phyloP scores from a whole-genome alignment of 192 early-diverging fungal species.

The Rhizoclosmatium globosum region DNA sequence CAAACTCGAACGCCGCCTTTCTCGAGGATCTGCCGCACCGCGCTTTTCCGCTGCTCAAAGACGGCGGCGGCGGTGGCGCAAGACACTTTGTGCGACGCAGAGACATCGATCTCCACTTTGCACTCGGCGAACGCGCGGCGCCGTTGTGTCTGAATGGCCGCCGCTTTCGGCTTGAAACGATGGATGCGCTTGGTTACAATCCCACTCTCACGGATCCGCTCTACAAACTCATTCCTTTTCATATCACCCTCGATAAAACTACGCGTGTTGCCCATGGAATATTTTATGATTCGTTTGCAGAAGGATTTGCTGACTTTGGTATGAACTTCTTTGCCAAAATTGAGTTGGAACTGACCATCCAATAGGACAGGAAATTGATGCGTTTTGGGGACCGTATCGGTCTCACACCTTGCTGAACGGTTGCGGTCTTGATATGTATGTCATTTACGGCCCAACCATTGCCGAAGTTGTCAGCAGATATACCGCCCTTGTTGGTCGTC shows the following conservation, averaged over 20 bases:
- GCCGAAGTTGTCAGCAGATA: conserved; percentile 49
- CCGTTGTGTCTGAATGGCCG: conserved; percentile 54
- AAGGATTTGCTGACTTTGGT: conserved; percentile 61
- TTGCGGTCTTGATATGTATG: conserved; percentile 53
- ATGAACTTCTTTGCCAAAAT: neutral
- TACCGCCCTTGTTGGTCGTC: conserved; percentile 51
- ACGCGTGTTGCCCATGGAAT: conserved; percentile 56
- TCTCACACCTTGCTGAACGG: conserved; percentile 50
- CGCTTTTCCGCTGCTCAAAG: conserved; percentile 47
- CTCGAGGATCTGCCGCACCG: conserved; percentile 60
- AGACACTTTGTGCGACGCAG: conserved; percentile 52
- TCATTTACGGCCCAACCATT: conserved; percentile 48
- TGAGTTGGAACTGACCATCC: conserved; percentile 38
- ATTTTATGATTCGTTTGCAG: conserved; percentile 62
- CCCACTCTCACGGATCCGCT: conserved; percentile 61
- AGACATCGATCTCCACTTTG: conserved; percentile 50
- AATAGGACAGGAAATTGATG: conserved; percentile 48
- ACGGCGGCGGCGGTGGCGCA: conserved; percentile 8
- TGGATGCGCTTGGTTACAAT: conserved; percentile 69
- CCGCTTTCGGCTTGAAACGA: conserved; percentile 56
- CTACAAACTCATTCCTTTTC: conserved; percentile 68
- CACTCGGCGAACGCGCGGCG: conserved; percentile 59
- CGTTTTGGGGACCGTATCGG: conserved; percentile 62
- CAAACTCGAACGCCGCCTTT: conserved; percentile 39
- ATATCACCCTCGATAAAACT: conserved; percentile 47